Evolutionary conservation across 23 red algal species (phyloP), one percentile per base, ranked within the genome.

Genomic region (Cyanidiococcus yangmingshanensis): DNA sequence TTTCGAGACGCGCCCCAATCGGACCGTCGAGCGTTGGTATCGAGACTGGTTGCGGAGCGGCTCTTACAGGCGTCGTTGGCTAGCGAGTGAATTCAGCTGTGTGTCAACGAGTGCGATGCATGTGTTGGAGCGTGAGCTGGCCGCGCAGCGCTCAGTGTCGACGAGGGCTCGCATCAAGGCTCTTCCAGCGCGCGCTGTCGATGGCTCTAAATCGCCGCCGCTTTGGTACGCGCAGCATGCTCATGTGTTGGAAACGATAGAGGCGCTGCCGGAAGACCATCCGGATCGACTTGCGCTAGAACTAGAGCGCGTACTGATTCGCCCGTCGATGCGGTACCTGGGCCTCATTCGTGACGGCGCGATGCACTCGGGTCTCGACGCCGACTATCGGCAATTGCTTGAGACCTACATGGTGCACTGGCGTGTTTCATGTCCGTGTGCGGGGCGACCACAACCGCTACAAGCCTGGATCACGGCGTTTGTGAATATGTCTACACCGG

Each of bases 1-100:
- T 7, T 71, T 71, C n/a, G n/a, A 71, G 63, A 71, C 63, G 27
- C 63, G 63, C 12, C 63, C 63, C n/a, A 25, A 30, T 32, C 63
- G 32, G 7, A 71, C 63, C 7, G 63, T 71, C 16, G 21, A 35
- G 63, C 15, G 16, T 7, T 25, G 21, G 63, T 71, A 35, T 71
- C n/a, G n/a, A 35, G 16, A 29, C 63, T 71, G 63, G 63, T 30
- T 71, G 27, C 63, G n/a, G 27, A 12, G n/a, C 7, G n/a, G 32
- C 63, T 12, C 7, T 25, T 71, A 71, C 32, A 12, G 63, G 27
- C 63, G 63, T 7, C 63, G 63, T 7, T 71, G 63, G 63, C 63
- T 71, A 2, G 63, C n/a, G n/a, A 35, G 32, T 12, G 63, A 71
- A 29, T 71, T 71, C 32, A 12, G 32, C n/a, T 71, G 63, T 29